Evolutionary conservation across 1,139 yeast species (phyloP), one percentile per base, ranked within the genome.

Genomic region (Meyerozyma elateridarum): DNA sequence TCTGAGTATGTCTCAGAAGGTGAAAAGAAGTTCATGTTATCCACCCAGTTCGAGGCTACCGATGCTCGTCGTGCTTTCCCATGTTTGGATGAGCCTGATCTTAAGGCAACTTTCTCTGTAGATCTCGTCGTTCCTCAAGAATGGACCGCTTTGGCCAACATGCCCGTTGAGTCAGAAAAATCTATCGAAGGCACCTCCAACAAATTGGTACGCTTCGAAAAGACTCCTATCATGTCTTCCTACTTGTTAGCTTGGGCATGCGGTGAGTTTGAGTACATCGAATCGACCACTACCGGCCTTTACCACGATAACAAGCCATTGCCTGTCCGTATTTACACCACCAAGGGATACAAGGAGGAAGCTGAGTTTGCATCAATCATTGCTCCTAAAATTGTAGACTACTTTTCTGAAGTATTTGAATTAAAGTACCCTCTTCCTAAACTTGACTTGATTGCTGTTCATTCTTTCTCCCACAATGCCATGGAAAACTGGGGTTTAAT

Each of bases 401-500:
- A 74, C 55, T 82, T 76, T 48, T 82, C 83, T 33, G 58, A 66
- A 41, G 67, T 78, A 20, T 82, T 82, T 49, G 80, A 74, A 37
- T 66, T 80, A 37, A 73, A 79, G 42, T 82, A 80, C 49, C 84
- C 85, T 18, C 64, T 82, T 42, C 85, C 89, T 29, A 85, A 82
- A 57, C 65, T 80, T 56, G 89, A 82, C 53, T 65, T 80, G 57
- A 76, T 85, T 40, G 88, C 87, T 8, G 82, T 81, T 34, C 89
- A 81, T 47, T 79, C 82, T 41, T 82, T 79, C 51, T 70, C 83
- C 17, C 85, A 82, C 33, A 85, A 85, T 48, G 91, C 89, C 31
- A 85, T 85, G 95, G 95, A 85, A 62, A 85, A 85, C 64, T 84
- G 89, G 85, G 95, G 95, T 33, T 63, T 85, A 38, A 75, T 85